A percentile compares a stretch with the other conserved stretches of the same genome.
Evolutionary conservation across 441 rosid genomes (phyloP).

Genomic region (Populus hybrid): DNA sequence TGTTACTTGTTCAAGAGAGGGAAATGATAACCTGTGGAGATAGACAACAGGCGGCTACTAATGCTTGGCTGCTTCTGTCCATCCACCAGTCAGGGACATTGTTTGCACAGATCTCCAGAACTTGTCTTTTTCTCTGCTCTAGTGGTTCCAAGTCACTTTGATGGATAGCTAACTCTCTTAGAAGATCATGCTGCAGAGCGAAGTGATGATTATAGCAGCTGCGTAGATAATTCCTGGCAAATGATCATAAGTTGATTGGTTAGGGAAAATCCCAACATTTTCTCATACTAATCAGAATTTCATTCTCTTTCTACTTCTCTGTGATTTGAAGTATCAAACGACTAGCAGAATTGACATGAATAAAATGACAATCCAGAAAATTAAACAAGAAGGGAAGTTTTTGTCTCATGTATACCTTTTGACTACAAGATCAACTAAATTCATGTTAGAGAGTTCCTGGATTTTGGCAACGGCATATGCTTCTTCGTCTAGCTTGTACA

Average conservation of each 20-base stretch:
- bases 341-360: too few species aligned
- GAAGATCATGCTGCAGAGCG: constrained; percentile 60
- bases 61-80: constrained; percentile 21
- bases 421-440: constrained; percentile 37
- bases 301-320: too few species aligned
- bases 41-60: constrained; percentile 46
- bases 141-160: constrained; percentile 23
- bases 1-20: too few species aligned
- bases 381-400: too few species aligned
- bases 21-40: constrained; percentile 47
- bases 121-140: constrained; percentile 37
- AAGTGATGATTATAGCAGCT: constrained; percentile 32
- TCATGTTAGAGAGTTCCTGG: constrained; percentile 35
- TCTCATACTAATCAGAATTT: too few species aligned
- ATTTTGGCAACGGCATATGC: constrained; percentile 34
- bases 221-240: constrained; percentile 35
- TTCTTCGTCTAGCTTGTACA: constrained; percentile 32
- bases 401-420: constrained; percentile 32
- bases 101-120: constrained; percentile 34
- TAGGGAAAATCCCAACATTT: background rate
- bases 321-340: too few species aligned
- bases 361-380: too few species aligned
- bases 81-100: constrained; percentile 43
- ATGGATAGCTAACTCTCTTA: constrained; percentile 57
- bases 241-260: constrained; percentile 10